These are phyloP conservation scores for Pythium aristosporum DNA, from an alignment of 352 stramenopile species.

Conservation along the genomic window DNA sequence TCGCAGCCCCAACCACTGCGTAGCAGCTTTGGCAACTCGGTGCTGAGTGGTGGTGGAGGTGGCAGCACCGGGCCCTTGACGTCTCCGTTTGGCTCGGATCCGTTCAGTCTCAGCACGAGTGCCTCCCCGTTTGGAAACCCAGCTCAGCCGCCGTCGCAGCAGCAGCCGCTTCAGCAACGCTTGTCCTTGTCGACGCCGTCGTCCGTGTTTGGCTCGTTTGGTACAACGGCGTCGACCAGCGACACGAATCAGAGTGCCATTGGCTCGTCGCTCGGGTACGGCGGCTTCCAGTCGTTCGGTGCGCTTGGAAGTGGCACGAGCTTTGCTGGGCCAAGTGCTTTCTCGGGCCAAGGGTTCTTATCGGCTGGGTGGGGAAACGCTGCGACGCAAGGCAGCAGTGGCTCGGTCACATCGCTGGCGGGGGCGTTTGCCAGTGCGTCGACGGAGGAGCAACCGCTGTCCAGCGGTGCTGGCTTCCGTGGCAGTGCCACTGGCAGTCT, in stretches of 20 bases:
- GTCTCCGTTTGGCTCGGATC: constrained; percentile 26
- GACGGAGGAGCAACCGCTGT: constrained; percentile 8
- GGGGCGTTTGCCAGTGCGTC: neutral
- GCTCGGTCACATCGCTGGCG: constrained; percentile 12
- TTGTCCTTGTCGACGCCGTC: constrained; percentile 17
- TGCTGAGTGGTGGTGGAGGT: constrained; percentile 6
- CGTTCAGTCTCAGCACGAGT: constrained; percentile 26
- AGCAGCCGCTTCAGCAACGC: neutral
- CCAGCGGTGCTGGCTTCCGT: neutral
- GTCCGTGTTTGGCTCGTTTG: constrained; percentile 24
- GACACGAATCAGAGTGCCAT: constrained; percentile 22
- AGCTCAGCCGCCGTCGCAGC: neutral
- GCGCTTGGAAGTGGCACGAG: constrained; percentile 29
- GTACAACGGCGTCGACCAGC: neutral
- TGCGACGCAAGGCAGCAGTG: constrained; percentile 1
- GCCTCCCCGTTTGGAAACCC: neutral
- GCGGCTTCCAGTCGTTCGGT: constrained; percentile 64
- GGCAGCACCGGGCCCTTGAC: neutral
- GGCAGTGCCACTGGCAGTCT: constrained; percentile 1
- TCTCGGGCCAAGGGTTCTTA: constrained; percentile 34
- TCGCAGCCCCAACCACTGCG: constrained; percentile 9
- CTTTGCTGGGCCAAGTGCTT: constrained; percentile 32
- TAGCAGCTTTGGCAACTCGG: constrained; percentile 25
- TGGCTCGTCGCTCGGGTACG: constrained; percentile 52
- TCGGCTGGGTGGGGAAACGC: constrained; percentile 50